These are phyloP conservation scores for Debaryomyces hansenii DNA, from an alignment of 805 yeast genomes.

Conservation along the genomic window DNA sequence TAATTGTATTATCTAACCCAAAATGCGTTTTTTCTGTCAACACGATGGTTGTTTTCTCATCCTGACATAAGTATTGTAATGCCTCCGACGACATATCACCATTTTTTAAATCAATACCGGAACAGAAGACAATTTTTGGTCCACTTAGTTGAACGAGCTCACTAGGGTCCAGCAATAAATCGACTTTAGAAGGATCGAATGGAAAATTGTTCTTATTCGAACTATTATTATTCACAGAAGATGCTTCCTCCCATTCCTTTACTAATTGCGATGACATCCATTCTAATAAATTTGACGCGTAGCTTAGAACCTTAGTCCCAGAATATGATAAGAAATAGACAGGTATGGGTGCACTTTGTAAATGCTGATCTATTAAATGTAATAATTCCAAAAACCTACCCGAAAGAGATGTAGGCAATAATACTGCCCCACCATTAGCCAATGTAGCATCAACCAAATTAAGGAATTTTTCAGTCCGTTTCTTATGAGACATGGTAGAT, in stretches of 20 bases:
- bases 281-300: constrained; percentile 87
- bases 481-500: constrained; percentile 59
- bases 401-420: constrained; percentile 79
- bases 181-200: constrained; percentile 68
- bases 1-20: constrained; percentile 42
- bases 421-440: constrained; percentile 74
- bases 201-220: constrained; percentile 63
- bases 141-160: constrained; percentile 58
- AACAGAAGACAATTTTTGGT: constrained; percentile 78
- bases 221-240: constrained; percentile 14
- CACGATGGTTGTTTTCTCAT: constrained; percentile 67
- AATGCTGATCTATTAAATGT: constrained; percentile 67
- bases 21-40: constrained; percentile 65
- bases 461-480: constrained; percentile 62
- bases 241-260: constrained; percentile 71
- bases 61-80: constrained; percentile 56
- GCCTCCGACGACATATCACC: constrained; percentile 63
- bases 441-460: constrained; percentile 64
- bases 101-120: constrained; percentile 62
- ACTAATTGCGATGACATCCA: constrained; percentile 94
- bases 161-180: constrained; percentile 51
- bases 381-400: constrained; percentile 81
- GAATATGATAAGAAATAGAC: constrained; percentile 75
- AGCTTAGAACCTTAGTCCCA: constrained; percentile 73
- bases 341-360: constrained; percentile 62